Evolutionary conservation across 805 yeast species (phyloP).

Genomic region (Pichia eremophila): DNA sequence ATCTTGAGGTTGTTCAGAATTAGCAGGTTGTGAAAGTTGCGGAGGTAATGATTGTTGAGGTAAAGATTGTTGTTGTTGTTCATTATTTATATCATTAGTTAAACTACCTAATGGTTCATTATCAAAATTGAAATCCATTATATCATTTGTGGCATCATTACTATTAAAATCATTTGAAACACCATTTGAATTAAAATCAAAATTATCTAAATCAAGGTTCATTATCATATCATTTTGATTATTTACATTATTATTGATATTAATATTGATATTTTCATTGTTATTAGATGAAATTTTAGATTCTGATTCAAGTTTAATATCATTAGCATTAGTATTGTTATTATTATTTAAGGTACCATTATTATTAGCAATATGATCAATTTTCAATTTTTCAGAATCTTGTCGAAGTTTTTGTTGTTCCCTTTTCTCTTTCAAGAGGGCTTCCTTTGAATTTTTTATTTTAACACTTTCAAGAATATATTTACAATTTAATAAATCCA

Average conservation of each 20-base stretch:
- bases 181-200: constrained; percentile 13
- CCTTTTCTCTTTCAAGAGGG: constrained; percentile 17
- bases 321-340: too few relatives aligned
- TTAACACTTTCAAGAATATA: constrained; percentile 20
- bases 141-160: constrained; percentile 5
- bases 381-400: too few relatives aligned
- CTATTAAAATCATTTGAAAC: background rate
- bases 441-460: constrained; percentile 22
- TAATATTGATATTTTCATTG: too few relatives aligned
- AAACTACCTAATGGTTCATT: background rate
- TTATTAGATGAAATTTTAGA: too few relatives aligned
- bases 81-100: background rate
- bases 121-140: background rate
- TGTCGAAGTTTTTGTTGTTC: constrained; percentile 11
- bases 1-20: background rate
- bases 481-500: constrained; percentile 24
- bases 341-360: too few relatives aligned
- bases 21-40: background rate
- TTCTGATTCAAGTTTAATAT: too few relatives aligned
- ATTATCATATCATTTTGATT: constrained; percentile 17
- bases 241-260: too few relatives aligned
- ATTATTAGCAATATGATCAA: too few relatives aligned
- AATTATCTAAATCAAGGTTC: constrained; percentile 22
- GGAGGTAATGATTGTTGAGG: background rate
- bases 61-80: background rate